A percentile compares a stretch with the other conserved stretches of the same genome.
Conservation (phyloP, 768 basidiomycete species). For the Mycena venus region DNA sequence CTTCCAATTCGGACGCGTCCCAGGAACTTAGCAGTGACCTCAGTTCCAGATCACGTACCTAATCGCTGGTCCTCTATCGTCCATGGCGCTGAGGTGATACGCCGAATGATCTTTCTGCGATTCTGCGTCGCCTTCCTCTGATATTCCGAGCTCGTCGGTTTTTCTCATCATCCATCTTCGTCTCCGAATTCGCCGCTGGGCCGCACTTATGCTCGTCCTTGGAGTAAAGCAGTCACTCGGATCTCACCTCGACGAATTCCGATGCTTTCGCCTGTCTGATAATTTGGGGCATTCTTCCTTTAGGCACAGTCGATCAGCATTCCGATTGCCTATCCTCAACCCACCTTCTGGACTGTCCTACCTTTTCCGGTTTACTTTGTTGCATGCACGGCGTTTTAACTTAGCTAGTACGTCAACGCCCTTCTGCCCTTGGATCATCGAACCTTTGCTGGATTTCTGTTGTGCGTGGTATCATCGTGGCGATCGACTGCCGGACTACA, state of each 20-base stretch:
- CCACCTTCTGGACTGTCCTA: not conserved
- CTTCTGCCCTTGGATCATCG: not conserved
- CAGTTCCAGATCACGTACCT: not conserved
- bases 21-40: too few species aligned
- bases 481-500: not conserved
- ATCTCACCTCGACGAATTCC: not conserved
- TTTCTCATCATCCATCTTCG: not conserved
- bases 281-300: not conserved
- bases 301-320: not conserved
- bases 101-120: not conserved
- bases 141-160: not conserved
- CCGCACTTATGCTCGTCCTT: not conserved
- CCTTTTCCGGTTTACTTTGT: conserved; percentile 2
- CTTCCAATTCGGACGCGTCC: too few species aligned
- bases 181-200: not conserved
- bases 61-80: not conserved
- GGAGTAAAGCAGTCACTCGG: not conserved
- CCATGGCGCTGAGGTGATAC: not conserved
- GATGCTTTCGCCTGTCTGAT: not conserved
- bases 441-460: conserved; percentile 10
- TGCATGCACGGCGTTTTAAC: conserved; percentile 1
- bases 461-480: conserved; percentile 19
- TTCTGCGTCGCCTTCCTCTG: not conserved
- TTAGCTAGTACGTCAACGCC: conserved; percentile 14
- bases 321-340: conserved; percentile 13